Base-by-base conservation (phyloP, 306 rosid species). In the Styphnolobium japonicum region DNA sequence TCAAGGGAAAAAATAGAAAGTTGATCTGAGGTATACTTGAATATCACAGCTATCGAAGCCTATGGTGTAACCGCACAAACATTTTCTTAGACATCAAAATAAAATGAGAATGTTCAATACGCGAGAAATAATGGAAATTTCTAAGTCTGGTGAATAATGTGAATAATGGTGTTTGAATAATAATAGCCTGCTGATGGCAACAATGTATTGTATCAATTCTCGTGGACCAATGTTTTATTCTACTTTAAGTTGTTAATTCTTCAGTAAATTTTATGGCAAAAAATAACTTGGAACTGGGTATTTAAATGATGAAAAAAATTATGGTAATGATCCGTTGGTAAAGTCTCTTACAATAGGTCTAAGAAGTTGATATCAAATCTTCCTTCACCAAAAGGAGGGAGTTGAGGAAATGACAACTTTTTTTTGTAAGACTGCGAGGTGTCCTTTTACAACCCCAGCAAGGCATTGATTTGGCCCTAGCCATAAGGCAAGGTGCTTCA, bases 91-190 rank as follows among this genome's bases (percentile, higher is more conserved):
- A 22, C 33, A 61, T 48, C n/a, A 60, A 10, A 21, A 31, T 52
- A 49, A 18, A 16, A 69, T 25, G 31, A 23, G 46, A 33, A 75
- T 57, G 76, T 36, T 57, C 34, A 31, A 75, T 45, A 36, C 34
- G 16, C 16, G 42, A 61, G 55, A 76, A 60, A 69, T 49, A 29
- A 15, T 12, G 82, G 71, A 61, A 77, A 67, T 29, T 40, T 33
- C 79, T 1, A 67, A 42, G 72, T 27, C 61, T 52, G 37, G 48
- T 77, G n/a, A n/a, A 42, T 46, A 34, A 55, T n/a, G 45, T 76
- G 61, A 66, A 66, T 75, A 40, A 74, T 66, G n/a, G n/a, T n/a
- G n/a, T n/a, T n/a, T n/a, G 34, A 73, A 43, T 25, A 52, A 39
- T 25, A 33, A 29, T 58, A 67, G 34, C 36, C 33, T 29, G 25